These are phyloP conservation scores for Madurella mycetomatis DNA, from an alignment of 2,329 filamentous ascomycete genomes.

Conservation along the genomic window DNA sequence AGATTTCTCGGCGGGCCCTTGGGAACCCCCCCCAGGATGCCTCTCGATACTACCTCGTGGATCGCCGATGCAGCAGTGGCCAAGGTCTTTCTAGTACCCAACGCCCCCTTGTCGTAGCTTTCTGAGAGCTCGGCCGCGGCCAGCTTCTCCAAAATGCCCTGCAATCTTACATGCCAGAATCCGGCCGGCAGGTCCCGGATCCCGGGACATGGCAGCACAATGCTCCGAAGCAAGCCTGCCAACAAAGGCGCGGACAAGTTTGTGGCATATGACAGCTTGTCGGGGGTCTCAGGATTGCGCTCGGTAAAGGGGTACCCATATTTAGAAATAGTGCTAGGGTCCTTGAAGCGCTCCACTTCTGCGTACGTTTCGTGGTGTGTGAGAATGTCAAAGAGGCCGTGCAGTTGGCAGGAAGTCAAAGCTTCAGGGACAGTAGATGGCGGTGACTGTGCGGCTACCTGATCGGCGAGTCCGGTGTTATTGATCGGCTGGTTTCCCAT, in stretches of 20 bases:
- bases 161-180: constrained; percentile 62
- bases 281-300: constrained; percentile 7
- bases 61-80: constrained; percentile 67
- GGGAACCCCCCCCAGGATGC: constrained; percentile 58
- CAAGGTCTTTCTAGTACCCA: constrained; percentile 71
- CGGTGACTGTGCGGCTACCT: no score
- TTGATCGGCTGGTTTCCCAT: background rate
- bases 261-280: constrained; percentile 24
- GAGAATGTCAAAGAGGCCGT: constrained; percentile 56
- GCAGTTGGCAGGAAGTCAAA: constrained; percentile 39
- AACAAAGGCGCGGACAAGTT: constrained; percentile 59
- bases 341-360: constrained; percentile 70
- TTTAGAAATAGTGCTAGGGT: constrained; percentile 55
- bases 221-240: constrained; percentile 61
- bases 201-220: constrained; percentile 63
- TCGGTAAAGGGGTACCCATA: constrained; percentile 66
- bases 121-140: constrained; percentile 68
- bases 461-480: background rate
- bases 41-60: constrained; percentile 65
- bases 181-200: constrained; percentile 56
- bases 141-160: constrained; percentile 57
- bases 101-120: constrained; percentile 73
- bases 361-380: constrained; percentile 56
- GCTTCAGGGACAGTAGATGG: constrained; percentile 2
- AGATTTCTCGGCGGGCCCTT: constrained; percentile 26